Base-by-base conservation (phyloP, 495 filamentous ascomycete species). In the Aspergillus carlsbadensis region DNA sequence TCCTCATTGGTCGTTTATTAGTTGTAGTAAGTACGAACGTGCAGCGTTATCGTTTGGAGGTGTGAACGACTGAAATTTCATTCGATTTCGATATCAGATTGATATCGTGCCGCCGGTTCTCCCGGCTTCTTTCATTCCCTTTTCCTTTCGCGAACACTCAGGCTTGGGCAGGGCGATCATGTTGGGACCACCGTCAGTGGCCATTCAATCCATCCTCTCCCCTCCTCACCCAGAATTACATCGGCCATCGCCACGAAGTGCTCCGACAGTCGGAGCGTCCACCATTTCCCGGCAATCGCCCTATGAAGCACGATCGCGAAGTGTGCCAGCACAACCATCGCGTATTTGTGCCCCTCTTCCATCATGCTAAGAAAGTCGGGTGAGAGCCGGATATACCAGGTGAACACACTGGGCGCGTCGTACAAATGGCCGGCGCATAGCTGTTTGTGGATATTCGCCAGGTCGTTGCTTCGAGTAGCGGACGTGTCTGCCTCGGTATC, bases 321-420 rank as follows among this genome's bases (percentile, higher is more conserved):
- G 52, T 55, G 42, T 7, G 52, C 52, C 13, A 47, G 29, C 13
- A 55, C 15, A 8, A 37, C 41, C 52, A 55, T 55, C 11, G 42
- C 52, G 34, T 55, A 47, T 5, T 29, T 5, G 37, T 47, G 39
- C 0, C 41, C 52, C 18, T 47, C 15, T 14, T 55, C 42, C n/a
- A 55, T 20, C 5, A 47, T 10, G 42, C 4, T 7, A 10, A 37
- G 21, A 31, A 55, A 55, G 1, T 39, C 41, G 0, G 42, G 52
- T 3, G 52, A 18, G 6, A 55, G 33, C 20, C 42, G 42, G 20
- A 55, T 40, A 20, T 47, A 40, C 52, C 52, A 55, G 10, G 52
- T 55, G 24, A 55, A 55, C 4, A 47, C 31, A n/a, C 42, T 46
- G 3, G 42, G 52, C 2, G 37, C 14, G 21, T 55, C 52, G 39